Evolutionary conservation across 1,284 basidiomycete species (phyloP).

Genomic region (Pholiota adiposa): DNA sequence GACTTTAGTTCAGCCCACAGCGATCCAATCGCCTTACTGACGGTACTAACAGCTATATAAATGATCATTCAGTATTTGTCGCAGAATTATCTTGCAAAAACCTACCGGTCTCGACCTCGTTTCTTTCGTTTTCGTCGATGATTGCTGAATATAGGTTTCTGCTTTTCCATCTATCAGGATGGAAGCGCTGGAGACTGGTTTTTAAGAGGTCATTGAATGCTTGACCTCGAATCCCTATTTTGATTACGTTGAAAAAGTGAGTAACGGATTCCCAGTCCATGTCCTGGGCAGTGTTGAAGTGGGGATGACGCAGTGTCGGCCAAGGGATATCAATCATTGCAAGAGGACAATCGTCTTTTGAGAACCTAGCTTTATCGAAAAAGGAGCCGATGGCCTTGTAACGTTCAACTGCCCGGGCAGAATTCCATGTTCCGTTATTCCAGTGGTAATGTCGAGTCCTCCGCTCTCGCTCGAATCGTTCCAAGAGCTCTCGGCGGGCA

Average conservation of each 20-base stretch:
- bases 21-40: conserved; percentile 23
- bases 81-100: conserved; percentile 7
- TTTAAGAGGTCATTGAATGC: conserved; percentile 68
- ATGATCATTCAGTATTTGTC: background rate
- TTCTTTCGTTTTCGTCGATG: conserved; percentile 52
- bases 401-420: conserved; percentile 63
- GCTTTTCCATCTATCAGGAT: conserved; percentile 69
- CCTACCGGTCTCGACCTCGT: conserved; percentile 61
- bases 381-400: conserved; percentile 60
- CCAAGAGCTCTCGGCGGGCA: conserved; percentile 35
- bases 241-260: conserved; percentile 63
- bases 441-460: conserved; percentile 52
- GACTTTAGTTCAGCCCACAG: conserved; percentile 19
- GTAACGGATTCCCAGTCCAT: conserved; percentile 72
- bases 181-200: conserved; percentile 70
- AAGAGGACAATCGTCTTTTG: conserved; percentile 49
- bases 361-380: conserved; percentile 66
- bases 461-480: conserved; percentile 39
- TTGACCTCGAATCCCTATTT: conserved; percentile 52
- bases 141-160: conserved; percentile 56
- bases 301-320: conserved; percentile 64
- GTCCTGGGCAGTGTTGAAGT: conserved; percentile 57
- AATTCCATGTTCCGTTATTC: conserved; percentile 61
- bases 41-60: conserved; percentile 14
- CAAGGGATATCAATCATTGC: conserved; percentile 68